Conservation (phyloP, 1,284 basidiomycete genomes). For the Quambalaria eucalypti region DNA sequence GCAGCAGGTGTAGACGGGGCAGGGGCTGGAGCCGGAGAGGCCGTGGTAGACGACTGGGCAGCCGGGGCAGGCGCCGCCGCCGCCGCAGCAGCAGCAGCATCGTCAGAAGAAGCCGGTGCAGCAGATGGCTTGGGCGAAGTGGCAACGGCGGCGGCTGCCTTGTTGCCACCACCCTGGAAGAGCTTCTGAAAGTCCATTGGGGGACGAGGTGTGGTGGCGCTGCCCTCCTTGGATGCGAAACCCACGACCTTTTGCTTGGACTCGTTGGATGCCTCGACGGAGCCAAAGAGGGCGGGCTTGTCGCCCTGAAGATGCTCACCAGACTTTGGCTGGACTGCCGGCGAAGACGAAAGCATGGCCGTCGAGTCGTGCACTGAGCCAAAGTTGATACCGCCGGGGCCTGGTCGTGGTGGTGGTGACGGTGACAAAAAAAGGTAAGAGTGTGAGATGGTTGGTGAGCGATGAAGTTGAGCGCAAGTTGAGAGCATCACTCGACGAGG, state of each 20-base stretch:
- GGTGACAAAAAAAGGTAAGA: slow-evolving; percentile 2
- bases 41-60: background rate
- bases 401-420: too few relatives aligned
- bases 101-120: background rate
- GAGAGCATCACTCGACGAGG: slow-evolving; percentile 9
- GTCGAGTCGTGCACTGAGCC: slow-evolving; percentile 48
- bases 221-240: slow-evolving; percentile 44
- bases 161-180: slow-evolving; percentile 33
- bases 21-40: slow-evolving; percentile 1
- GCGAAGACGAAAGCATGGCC: slow-evolving; percentile 48
- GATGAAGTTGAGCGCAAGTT: slow-evolving; percentile 6
- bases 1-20: background rate
- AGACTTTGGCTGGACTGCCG: slow-evolving; percentile 44
- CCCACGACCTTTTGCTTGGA: slow-evolving; percentile 40
- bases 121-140: background rate
- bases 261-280: slow-evolving; percentile 25
- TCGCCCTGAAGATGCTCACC: slow-evolving; percentile 40
- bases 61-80: background rate
- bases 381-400: slow-evolving; percentile 44
- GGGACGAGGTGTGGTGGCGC: slow-evolving; percentile 57
- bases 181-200: slow-evolving; percentile 45
- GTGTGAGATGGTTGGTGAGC: slow-evolving; percentile 8
- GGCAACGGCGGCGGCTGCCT: background rate
- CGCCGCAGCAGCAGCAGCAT: background rate
- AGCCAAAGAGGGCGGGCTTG: slow-evolving; percentile 47